Conservation (phyloP, 805 yeast genomes). For the Kluyveromyces starmeri region DNA sequence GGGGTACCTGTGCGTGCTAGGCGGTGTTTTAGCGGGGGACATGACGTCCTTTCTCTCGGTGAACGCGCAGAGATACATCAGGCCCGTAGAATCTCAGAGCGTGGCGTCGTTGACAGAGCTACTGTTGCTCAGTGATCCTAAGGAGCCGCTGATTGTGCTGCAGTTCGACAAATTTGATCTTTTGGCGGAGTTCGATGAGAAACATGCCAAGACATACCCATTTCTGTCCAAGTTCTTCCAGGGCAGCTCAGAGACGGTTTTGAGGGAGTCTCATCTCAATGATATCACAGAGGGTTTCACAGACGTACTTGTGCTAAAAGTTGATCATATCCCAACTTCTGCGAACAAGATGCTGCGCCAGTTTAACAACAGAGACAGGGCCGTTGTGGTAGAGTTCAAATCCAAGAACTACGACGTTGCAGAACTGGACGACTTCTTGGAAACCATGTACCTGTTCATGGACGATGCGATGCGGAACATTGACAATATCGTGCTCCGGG, state of each 20-base stretch:
- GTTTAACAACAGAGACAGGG: constrained; percentile 12
- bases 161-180: constrained; percentile 17
- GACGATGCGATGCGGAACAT: constrained; percentile 15
- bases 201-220: constrained; percentile 9
- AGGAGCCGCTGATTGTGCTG: constrained; percentile 19
- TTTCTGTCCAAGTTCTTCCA: constrained; percentile 16
- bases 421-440: constrained; percentile 22
- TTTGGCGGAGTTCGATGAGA: constrained; percentile 8
- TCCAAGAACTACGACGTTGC: constrained; percentile 17
- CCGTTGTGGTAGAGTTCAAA: constrained; percentile 19
- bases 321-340: constrained; percentile 12
- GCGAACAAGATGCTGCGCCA: constrained; percentile 17
- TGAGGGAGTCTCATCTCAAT: constrained; percentile 8
- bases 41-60: constrained; percentile 11
- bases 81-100: constrained; percentile 5
- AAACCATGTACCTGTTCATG: constrained; percentile 16
- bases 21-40: constrained; percentile 6
- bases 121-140: constrained; percentile 3
- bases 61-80: constrained; percentile 9
- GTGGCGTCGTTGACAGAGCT: constrained; percentile 7
- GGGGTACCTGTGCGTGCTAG: not conserved
- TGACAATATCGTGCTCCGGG: constrained; percentile 17
- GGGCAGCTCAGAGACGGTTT: constrained; percentile 9
- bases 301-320: constrained; percentile 4
- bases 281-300: constrained; percentile 2